Percentiles rank a stretch among this genome's conserved stretches.
These are phyloP conservation scores for Neocallimastix lanati DNA, from an alignment of 192 early-diverging fungal genomes.

Conservation along the genomic window DNA sequence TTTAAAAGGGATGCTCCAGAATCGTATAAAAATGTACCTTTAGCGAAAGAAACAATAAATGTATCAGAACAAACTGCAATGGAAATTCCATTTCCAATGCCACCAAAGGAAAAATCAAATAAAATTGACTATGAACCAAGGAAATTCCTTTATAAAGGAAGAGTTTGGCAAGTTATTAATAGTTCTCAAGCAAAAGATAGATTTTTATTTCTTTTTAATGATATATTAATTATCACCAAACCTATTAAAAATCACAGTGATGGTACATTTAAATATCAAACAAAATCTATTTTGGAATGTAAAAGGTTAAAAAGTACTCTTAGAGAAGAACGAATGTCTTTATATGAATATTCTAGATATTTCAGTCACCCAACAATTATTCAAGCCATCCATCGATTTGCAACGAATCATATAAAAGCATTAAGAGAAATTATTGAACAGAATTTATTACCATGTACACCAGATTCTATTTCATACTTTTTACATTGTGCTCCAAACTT, in stretches of 20 bases:
- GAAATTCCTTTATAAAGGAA: slow-evolving; percentile 29
- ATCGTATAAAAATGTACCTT: not conserved
- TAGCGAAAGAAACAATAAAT: not conserved
- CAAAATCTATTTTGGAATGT: not conserved
- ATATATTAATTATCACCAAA: slow-evolving; percentile 45
- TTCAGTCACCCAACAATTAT: slow-evolving; percentile 22
- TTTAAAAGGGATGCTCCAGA: not conserved
- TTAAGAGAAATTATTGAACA: slow-evolving; percentile 38
- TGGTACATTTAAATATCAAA: not conserved
- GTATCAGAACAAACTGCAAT: not conserved
- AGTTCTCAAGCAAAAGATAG: slow-evolving; percentile 44
- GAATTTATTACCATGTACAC: slow-evolving; percentile 28
- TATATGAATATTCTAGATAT: not conserved
- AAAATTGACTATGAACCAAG: not conserved
- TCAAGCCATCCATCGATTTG: slow-evolving; percentile 34
- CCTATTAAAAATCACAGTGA: not conserved
- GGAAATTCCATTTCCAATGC: not conserved
- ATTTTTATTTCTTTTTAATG: slow-evolving; percentile 45
- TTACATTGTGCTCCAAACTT: slow-evolving; percentile 46
- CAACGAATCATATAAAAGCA: slow-evolving; percentile 29
- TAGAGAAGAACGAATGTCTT: not conserved
- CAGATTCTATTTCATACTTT: slow-evolving; percentile 42
- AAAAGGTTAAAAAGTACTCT: not conserved
- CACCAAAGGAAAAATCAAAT: not conserved
- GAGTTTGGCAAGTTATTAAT: slow-evolving; percentile 44